Evolutionary conservation across 2,329 filamentous ascomycete genomes (phyloP), one percentile per base, ranked within the genome.

Genomic region (Neofusicoccum sp.): DNA sequence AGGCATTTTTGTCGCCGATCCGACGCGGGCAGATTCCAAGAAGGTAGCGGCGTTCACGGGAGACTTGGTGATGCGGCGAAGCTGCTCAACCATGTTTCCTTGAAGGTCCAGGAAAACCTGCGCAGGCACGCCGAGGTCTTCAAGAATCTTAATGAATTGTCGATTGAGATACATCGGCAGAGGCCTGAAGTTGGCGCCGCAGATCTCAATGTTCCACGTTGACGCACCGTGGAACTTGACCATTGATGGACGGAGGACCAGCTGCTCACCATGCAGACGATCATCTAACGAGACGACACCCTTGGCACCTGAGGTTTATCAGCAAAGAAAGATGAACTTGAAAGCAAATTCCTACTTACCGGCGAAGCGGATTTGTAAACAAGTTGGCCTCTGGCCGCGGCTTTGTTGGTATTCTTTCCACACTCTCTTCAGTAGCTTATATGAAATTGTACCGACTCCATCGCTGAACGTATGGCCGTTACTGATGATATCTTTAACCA

Each of bases 141-240:
- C 92, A 0, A 96, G 74, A 4, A 96, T 92, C 72, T 96, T 96
- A 77, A 96, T 92, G 65, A 93, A 81, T 67, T 91, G 91, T 0
- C 89, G 87, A 70, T 96, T 96, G 1, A 96, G 82, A 16, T 87
- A 85, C 67, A 93, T 81, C 0, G 85, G 85, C 6, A 94, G 81
- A 0, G 90, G 88, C 56, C 83, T 86, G 41, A 85, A 86, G 0
- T 87, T 87, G 45, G 86, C 83, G 50, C 89, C 89, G 70, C 90
- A 93, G 48, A 93, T 91, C 64, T 89, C 90, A 1, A 94, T 79
- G 56, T 89, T 83, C 4, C 72, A 73, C 58, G 86, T 65, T 16
- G 65, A 87, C 8, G 41, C 45, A 31, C 45, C 43, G 6, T 56
- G 47, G 66, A 95, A 96, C 69, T 96, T 96, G 62, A 85, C 81